phyloP scores from a whole-genome alignment of 2,329 filamentous ascomycete species.

The Diplodia seriata region DNA sequence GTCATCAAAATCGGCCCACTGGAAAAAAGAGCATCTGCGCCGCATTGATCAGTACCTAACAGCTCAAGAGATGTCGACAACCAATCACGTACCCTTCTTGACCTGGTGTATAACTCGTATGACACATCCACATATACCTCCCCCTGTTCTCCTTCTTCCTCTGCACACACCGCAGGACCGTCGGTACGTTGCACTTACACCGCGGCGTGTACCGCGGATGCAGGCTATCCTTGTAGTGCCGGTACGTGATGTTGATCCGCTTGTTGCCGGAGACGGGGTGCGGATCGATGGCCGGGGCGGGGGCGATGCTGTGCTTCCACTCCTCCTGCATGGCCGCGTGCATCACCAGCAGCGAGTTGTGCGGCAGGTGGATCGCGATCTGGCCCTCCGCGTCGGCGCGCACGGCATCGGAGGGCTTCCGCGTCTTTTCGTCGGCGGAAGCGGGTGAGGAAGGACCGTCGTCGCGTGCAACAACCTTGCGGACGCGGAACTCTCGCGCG shows the following conservation, averaged over 20 bases:
- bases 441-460: slow-evolving; percentile 50
- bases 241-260: slow-evolving; percentile 93
- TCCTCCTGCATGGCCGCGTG: slow-evolving; percentile 97
- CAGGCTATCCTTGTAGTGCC: slow-evolving; percentile 78
- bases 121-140: slow-evolving; percentile 93
- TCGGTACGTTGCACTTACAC: slow-evolving; percentile 76
- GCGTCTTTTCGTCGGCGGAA: slow-evolving; percentile 36
- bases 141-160: slow-evolving; percentile 78
- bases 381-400: slow-evolving; percentile 75
- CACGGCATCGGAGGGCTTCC: slow-evolving; percentile 39
- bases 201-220: slow-evolving; percentile 79
- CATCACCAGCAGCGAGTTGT: slow-evolving; percentile 94
- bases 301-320: slow-evolving; percentile 89
- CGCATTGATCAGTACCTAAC: slow-evolving; percentile 41
- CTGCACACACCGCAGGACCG: slow-evolving; percentile 78
- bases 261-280: slow-evolving; percentile 82
- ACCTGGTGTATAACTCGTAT: slow-evolving; percentile 74
- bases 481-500: slow-evolving; percentile 88
- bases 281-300: slow-evolving; percentile 77
- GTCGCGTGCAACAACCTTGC: slow-evolving; percentile 69
- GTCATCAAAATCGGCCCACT: slow-evolving; percentile 86
- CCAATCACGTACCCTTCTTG: slow-evolving; percentile 54
- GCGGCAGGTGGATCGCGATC: slow-evolving; percentile 90
- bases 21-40: slow-evolving; percentile 74
- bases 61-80: neutral